Conservation (phyloP, 2,329 filamentous ascomycete genomes). For the Scedosporium apiospermum region DNA sequence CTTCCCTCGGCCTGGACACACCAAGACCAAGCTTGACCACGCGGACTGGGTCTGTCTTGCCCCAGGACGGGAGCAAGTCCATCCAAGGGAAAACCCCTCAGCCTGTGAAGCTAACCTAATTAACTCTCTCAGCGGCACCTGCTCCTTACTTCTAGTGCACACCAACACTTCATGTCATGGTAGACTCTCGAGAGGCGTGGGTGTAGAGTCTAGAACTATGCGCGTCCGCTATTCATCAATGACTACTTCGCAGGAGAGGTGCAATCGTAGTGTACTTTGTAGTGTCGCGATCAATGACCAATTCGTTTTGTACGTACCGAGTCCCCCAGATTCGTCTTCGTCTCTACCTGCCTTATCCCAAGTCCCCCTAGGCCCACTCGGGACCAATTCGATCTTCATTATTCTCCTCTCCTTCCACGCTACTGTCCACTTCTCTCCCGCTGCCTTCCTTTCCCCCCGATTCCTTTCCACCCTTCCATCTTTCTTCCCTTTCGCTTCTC, state of each 20-base stretch:
- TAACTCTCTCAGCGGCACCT: too few relatives aligned
- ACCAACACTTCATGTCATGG: too few relatives aligned
- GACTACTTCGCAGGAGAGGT: too few relatives aligned
- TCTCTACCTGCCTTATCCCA: neutral
- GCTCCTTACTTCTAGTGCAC: too few relatives aligned
- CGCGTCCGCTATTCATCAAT: too few relatives aligned
- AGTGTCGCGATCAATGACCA: too few relatives aligned
- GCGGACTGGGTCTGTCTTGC: neutral
- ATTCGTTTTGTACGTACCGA: too few relatives aligned
- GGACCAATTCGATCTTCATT: neutral
- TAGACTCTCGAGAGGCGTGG: too few relatives aligned
- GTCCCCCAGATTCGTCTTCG: neutral
- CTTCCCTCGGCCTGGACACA: neutral
- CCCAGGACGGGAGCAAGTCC: neutral
- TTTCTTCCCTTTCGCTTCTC: slow-evolving; percentile 8
- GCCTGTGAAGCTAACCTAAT: neutral
- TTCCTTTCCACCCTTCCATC: slow-evolving; percentile 14
- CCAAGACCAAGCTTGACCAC: too few relatives aligned
- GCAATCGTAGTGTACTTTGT: too few relatives aligned
- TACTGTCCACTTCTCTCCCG: slow-evolving; percentile 13
- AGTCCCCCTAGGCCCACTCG: neutral
- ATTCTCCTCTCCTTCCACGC: neutral
- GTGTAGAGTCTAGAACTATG: too few relatives aligned
- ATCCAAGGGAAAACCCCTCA: neutral
- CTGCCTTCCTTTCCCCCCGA: slow-evolving; percentile 13